Conservation (phyloP, 768 basidiomycete genomes). For the Phlebiopsis flavidoalba region DNA sequence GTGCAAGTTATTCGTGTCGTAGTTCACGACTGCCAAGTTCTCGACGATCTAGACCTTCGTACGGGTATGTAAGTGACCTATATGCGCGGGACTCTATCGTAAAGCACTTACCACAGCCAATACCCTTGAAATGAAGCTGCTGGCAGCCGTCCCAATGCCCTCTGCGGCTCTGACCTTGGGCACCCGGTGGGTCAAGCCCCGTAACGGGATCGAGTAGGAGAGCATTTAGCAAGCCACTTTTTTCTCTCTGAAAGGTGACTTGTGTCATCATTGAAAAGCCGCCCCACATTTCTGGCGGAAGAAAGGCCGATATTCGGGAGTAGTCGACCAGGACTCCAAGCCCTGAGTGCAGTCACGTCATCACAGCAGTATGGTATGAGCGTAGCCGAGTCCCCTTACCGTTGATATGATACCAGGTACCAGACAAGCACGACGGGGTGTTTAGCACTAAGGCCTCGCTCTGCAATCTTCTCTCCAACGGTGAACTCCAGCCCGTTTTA, state of each 20-base stretch:
- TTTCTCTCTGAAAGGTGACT: constrained; percentile 76
- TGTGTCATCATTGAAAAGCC: constrained; percentile 82
- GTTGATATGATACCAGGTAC: constrained; percentile 91
- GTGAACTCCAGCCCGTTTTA: constrained; percentile 78
- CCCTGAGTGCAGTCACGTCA: constrained; percentile 36
- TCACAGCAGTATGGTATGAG: not conserved
- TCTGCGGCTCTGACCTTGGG: constrained; percentile 89
- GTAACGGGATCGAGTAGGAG: constrained; percentile 90
- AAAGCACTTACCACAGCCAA: constrained; percentile 74
- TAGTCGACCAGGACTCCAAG: constrained; percentile 92
- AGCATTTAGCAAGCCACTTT: constrained; percentile 69
- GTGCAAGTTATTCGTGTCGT: constrained; percentile 85
- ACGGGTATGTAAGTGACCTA: no score
- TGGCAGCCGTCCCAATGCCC: constrained; percentile 88
- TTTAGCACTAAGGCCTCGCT: constrained; percentile 58
- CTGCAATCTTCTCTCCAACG: constrained; percentile 65
- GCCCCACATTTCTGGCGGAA: constrained; percentile 86
- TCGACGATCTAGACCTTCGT: constrained; percentile 81
- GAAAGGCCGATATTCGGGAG: constrained; percentile 77
- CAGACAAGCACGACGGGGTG: constrained; percentile 81
- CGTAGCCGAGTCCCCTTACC: constrained; percentile 32
- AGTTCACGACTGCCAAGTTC: constrained; percentile 89
- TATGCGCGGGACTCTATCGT: not conserved
- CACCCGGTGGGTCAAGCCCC: constrained; percentile 81
- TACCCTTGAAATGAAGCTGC: constrained; percentile 84